A percentile compares a stretch with the other conserved stretches of the same genome.
Conservation (phyloP, 2,329 filamentous ascomycete genomes). For the Sclerotinia spermophila region DNA sequence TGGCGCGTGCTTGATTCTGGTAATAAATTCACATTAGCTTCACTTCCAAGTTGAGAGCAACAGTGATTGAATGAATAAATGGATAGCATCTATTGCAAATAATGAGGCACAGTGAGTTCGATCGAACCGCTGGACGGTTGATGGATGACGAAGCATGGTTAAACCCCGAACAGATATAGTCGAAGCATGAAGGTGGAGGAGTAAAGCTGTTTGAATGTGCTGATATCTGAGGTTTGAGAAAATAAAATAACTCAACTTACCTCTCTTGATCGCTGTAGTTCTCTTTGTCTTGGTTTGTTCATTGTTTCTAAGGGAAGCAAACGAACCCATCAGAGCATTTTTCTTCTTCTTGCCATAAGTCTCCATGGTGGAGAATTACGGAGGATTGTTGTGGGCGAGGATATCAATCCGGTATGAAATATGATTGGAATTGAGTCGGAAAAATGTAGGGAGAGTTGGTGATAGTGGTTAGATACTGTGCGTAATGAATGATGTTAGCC, state of each 20-base stretch:
- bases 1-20: neutral
- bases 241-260: neutral
- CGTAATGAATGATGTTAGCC: neutral
- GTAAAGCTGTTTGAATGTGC: neutral
- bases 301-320: conserved; percentile 23
- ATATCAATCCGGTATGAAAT: neutral
- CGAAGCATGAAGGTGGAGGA: neutral
- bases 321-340: conserved; percentile 25
- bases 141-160: neutral
- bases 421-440: neutral
- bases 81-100: neutral
- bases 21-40: neutral
- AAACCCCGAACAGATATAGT: neutral
- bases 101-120: no score
- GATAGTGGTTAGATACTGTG: neutral
- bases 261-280: neutral
- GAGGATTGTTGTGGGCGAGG: neutral
- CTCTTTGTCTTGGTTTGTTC: conserved; percentile 17
- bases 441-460: neutral
- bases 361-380: conserved; percentile 19
- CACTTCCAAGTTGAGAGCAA: neutral
- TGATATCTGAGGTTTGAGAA: conserved; percentile 6
- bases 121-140: neutral
- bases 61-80: neutral
- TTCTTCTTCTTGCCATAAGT: conserved; percentile 30